A percentile compares a stretch with the other conserved stretches of the same genome.
Evolutionary conservation across 73 alveolate genomes (phyloP).

Genomic region (Tetrahymena borealis): DNA sequence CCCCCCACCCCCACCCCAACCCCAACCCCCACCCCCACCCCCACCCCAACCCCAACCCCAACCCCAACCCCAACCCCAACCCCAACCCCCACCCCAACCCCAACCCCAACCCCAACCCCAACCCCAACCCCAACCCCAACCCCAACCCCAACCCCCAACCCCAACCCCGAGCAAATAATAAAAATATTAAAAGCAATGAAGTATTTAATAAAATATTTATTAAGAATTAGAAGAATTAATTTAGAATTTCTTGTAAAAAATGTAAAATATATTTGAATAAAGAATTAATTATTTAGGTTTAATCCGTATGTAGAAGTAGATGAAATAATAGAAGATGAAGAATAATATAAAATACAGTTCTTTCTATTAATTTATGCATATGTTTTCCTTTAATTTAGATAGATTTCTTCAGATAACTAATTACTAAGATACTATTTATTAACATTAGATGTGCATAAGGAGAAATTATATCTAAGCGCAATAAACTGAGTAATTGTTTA

Average conservation of each 20-base stretch:
- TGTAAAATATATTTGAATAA: not conserved
- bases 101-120: not conserved
- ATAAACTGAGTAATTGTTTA: not conserved
- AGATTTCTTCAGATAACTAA: not conserved
- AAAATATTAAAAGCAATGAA: too few relatives aligned
- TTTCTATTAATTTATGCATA: not conserved
- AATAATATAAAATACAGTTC: not conserved
- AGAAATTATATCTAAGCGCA: not conserved
- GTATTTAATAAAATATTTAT: too few relatives aligned
- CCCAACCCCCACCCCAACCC: not conserved
- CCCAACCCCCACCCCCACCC: not conserved
- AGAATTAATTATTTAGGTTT: not conserved
- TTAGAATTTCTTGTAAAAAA: not conserved
- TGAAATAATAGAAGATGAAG: not conserved
- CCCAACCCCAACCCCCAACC: not conserved
- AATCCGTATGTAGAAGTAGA: not conserved
- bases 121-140: not conserved
- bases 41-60: not conserved
- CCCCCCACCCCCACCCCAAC: not conserved
- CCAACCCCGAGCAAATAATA: too few relatives aligned
- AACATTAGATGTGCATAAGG: too few relatives aligned
- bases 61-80: not conserved
- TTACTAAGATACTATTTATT: not conserved
- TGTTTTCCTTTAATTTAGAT: too few relatives aligned
- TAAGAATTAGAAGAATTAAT: too few relatives aligned